Evolutionary conservation across 768 basidiomycete species (phyloP).

Genomic region (Fomitopsis pulvina): DNA sequence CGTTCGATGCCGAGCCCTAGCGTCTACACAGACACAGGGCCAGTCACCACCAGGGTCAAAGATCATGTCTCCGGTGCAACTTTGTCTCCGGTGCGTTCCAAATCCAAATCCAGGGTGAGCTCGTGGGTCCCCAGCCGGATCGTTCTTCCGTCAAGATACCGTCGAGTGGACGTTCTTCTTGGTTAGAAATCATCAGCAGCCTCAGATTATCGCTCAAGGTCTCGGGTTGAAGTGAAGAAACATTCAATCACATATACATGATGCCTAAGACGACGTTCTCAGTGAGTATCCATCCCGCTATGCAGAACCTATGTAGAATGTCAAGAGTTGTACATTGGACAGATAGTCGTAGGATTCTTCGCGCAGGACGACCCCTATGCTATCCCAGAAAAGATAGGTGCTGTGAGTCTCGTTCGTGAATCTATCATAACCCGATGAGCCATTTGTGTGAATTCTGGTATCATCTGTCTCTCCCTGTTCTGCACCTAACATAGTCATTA

Average conservation of each 20-base stretch:
- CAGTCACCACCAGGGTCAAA: too few species aligned
- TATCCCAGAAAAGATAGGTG: constrained; percentile 20
- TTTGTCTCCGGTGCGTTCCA: too few species aligned
- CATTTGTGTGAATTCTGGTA: neutral
- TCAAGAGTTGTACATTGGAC: neutral
- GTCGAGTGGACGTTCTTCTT: too few species aligned
- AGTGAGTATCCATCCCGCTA: neutral
- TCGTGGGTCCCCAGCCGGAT: too few species aligned
- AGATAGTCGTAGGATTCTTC: constrained; percentile 35
- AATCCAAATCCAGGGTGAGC: too few species aligned
- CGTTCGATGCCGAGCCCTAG: too few species aligned
- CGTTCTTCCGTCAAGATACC: too few species aligned
- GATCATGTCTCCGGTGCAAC: too few species aligned
- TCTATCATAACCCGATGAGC: neutral
- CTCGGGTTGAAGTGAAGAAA: too few species aligned
- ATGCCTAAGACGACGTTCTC: neutral
- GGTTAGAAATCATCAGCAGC: too few species aligned
- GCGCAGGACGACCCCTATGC: constrained; percentile 31
- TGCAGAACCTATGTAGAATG: neutral
- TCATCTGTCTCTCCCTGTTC: neutral
- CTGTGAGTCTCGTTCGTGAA: constrained; percentile 19
- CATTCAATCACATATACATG: neutral
- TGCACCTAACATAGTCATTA: constrained; percentile 16
- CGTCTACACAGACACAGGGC: too few species aligned
- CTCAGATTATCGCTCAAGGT: too few species aligned